Evolutionary conservation across 176 grass and related monocot genomes (phyloP).

Genomic region (Musa itinerans): DNA sequence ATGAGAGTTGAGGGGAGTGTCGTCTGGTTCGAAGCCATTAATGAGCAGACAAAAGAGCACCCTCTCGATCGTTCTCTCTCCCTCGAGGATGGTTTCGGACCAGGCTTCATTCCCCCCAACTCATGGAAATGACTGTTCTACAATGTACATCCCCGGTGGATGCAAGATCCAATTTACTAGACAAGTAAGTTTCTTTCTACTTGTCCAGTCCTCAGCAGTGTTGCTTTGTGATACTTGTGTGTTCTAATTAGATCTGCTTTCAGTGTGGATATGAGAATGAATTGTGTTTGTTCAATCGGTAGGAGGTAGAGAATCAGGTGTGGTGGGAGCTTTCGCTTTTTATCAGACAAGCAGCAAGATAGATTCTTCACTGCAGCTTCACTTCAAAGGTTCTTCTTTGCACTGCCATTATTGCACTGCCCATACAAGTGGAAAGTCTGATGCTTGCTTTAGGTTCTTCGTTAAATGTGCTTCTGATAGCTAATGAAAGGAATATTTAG

Average conservation of each 20-base stretch:
- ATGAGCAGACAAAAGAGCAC: neutral
- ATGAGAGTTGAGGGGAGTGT: constrained; percentile 14
- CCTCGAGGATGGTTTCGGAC: constrained; percentile 53
- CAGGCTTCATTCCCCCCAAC: constrained; percentile 99
- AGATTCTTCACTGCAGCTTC: neutral
- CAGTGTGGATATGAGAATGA: no score
- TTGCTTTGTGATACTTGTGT: no score
- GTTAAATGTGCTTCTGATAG: no score
- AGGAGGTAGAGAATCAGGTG: neutral
- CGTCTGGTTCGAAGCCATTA: constrained; percentile 9
- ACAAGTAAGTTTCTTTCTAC: no score
- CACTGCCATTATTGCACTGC: constrained; percentile 4
- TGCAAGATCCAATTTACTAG: no score
- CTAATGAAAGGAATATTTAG: no score
- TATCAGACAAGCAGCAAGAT: neutral
- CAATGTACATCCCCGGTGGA: no score
- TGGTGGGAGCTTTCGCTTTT: constrained; percentile 11
- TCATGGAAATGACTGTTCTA: constrained; percentile 5
- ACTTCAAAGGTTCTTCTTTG: constrained; percentile 18
- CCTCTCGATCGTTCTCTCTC: neutral
- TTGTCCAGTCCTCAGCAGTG: no score
- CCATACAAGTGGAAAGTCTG: no score
- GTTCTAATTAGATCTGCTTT: no score
- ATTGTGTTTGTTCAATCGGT: no score
- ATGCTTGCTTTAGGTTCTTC: no score